Percentiles rank a stretch among this genome's conserved stretches.
Evolutionary conservation across 805 yeast species (phyloP).

Genomic region (Candida boidinii): DNA sequence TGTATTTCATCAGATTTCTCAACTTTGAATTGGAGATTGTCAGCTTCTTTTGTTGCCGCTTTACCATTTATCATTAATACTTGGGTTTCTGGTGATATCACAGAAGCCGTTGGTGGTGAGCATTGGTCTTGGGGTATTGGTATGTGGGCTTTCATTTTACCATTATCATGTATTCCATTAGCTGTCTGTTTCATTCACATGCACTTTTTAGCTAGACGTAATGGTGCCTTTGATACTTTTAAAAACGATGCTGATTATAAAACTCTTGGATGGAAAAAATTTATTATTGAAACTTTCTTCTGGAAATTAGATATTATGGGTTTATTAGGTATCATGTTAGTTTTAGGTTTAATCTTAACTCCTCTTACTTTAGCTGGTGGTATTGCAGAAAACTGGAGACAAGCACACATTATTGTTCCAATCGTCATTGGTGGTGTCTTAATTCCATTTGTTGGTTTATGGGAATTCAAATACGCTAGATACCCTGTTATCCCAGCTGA

Average conservation of each 20-base stretch:
- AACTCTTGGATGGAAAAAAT: constrained; percentile 22
- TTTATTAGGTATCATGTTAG: constrained; percentile 41
- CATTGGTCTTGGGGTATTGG: constrained; percentile 71
- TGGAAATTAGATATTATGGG: constrained; percentile 67
- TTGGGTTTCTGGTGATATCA: constrained; percentile 64
- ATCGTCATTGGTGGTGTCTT: constrained; percentile 57
- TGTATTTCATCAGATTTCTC: constrained; percentile 61
- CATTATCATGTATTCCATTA: constrained; percentile 55
- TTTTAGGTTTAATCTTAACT: constrained; percentile 56
- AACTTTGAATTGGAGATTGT: constrained; percentile 61
- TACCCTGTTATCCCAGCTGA: constrained; percentile 58
- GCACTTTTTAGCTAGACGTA: constrained; percentile 42
- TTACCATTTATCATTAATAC: constrained; percentile 70
- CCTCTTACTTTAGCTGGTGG: constrained; percentile 79
- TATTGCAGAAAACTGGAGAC: constrained; percentile 40
- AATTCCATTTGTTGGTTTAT: constrained; percentile 48
- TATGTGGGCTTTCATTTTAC: constrained; percentile 75
- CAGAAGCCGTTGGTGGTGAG: constrained; percentile 23
- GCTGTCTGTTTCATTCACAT: constrained; percentile 45
- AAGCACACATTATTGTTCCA: constrained; percentile 58
- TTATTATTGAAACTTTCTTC: constrained; percentile 34
- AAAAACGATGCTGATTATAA: constrained; percentile 19
- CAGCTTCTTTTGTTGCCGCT: constrained; percentile 57
- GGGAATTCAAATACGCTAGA: constrained; percentile 49
- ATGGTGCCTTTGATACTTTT: constrained; percentile 40